Evolutionary conservation across 192 early-diverging fungal genomes (phyloP), one percentile per base, ranked within the genome.

Genomic region (Entomortierella beljakovae): DNA sequence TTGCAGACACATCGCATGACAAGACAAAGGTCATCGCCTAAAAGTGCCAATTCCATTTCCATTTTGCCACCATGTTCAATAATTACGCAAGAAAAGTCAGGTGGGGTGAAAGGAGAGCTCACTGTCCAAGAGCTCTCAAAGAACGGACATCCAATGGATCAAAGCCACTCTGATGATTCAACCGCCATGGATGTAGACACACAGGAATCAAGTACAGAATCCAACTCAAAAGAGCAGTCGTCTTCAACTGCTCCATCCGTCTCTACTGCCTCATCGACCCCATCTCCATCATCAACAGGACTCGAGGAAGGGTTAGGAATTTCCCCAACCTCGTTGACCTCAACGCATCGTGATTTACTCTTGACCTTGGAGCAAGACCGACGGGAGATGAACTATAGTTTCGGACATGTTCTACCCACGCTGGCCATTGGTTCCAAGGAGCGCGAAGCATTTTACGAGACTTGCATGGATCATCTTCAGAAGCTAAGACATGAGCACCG

Each of bases 401-500:
- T 79, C 16, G 57, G 60, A 13, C 55, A 70, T 57, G 75, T 79
- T 3, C 38, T 79, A 16, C 75, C 75, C 3, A 79, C 61, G 20
- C 57, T 79, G 13, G 56, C 75, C n/a, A 69, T 79, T 18, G 75
- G 75, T 65, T 79, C 75, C 37, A 79, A 79, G 46, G 75, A 79
- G 33, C 75, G 75, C 13, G 75, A 79, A 42, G 75, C 67, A 8
- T 69, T 79, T 33, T 79, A 79, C 48, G 75, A 79, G 49, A 61
- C 33, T 9, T 65, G 61, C n/a, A 79, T 79, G 75, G 75, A 79
- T 26, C 75, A 70, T 11, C 62, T 79, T 16, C 75, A 70, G 29
- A 79, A 49, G 54, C 50, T 79, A 32, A 34, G 62, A 15, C 60
- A 64, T 43, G 75, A 79, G 40, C 75, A 79, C 32, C 75, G 75